These are phyloP conservation scores for Sapria himalayana DNA, from an alignment of 345 rosid species.

Conservation along the genomic window DNA sequence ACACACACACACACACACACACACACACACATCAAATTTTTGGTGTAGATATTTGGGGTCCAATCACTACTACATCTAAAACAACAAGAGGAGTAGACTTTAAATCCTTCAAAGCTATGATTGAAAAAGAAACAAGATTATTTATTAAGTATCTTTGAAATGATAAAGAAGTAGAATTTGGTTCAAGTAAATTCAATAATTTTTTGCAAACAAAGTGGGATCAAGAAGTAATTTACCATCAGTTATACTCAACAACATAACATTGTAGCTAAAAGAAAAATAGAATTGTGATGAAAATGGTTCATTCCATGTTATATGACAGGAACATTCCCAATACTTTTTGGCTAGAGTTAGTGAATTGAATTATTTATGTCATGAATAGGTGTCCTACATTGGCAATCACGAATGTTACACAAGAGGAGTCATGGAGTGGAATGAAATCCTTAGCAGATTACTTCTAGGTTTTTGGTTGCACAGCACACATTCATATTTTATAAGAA, in stretches of 20 bases:
- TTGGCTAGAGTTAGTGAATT: not conserved
- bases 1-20: no score
- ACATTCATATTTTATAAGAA: not conserved
- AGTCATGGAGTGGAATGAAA: no score
- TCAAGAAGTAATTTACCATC: not conserved
- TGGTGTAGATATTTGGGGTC: not conserved
- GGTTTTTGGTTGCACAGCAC: no score
- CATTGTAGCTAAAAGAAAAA: no score
- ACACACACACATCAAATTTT: no score
- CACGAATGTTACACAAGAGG: no score
- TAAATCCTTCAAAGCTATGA: not conserved
- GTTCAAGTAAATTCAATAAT: not conserved
- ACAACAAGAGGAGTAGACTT: not conserved
- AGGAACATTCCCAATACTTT: no score
- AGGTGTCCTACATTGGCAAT: not conserved
- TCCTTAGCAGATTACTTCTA: no score
- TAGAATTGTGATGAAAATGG: no score
- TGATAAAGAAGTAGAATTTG: conserved; percentile 3
- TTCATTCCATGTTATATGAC: no score
- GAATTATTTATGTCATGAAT: not conserved
- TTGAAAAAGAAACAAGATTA: not conserved
- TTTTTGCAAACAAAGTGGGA: conserved; percentile 1
- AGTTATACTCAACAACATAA: not conserved
- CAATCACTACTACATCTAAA: not conserved
- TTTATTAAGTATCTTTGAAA: not conserved